Evolutionary conservation across 2,329 filamentous ascomycete genomes (phyloP), one percentile per base, ranked within the genome.

Genomic region (Penicillium sp.): DNA sequence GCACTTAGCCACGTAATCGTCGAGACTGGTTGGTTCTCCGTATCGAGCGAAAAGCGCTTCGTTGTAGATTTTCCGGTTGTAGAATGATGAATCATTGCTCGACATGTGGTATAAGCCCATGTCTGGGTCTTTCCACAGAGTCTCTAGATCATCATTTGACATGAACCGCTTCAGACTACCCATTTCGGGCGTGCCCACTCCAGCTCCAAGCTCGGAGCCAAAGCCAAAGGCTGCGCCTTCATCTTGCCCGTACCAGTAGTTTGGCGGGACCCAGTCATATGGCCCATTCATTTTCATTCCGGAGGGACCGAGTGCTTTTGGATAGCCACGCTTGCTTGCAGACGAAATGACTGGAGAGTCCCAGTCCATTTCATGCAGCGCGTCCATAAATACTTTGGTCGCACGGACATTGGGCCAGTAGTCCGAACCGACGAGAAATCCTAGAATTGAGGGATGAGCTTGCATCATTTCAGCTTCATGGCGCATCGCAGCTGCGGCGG

Each of bases 281-380:
- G 79, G 79, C 0, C 79, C 79, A 0, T 74, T 70, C 78, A 82
- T 82, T 51, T 80, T 81, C 72, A 82, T 74, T 0, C 78, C 78
- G 0, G 73, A 72, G 0, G 74, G 72, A 0, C 74, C 75, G 0
- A 81, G 63, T 1, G 65, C 54, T 6, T 67, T 45, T 0, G 77
- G 72, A 37, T 66, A 76, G 1, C 77, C 75, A 7, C 71, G 66
- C 49, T 75, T 74, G 2, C 70, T 69, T 0, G 77, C 79, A 0
- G 77, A 77, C 1, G 74, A 66, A 26, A 82, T 67, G 26, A 82
- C 68, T 0, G 79, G 77, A 2, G 63, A 65, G 16, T 74, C 61
- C 77, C 77, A 82, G 48, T 76, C 67, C 17, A 70, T 67, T 0
- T 59, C 61, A 15, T 66, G 56, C 7, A 82, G 59, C 0, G 72